Evolutionary conservation across 2,329 filamentous ascomycete species (phyloP).

Genomic region (Monilinia vaccinii-corymbosi): DNA sequence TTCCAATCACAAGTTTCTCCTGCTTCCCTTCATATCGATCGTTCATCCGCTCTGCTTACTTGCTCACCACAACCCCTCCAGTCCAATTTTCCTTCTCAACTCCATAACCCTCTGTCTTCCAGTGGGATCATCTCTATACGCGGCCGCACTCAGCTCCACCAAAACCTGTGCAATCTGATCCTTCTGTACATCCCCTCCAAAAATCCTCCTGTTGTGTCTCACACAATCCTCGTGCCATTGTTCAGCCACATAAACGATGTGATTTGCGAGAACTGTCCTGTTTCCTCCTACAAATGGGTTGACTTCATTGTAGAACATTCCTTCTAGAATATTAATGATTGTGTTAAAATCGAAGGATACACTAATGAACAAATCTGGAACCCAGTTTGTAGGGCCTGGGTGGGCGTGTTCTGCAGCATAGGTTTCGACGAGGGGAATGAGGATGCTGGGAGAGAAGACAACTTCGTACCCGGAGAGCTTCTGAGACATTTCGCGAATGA

Average conservation of each 20-base stretch:
- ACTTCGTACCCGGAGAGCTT: slow-evolving; percentile 56
- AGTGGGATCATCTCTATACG: slow-evolving; percentile 27
- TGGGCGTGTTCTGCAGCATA: slow-evolving; percentile 54
- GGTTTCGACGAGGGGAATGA: slow-evolving; percentile 53
- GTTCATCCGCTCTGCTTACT: background rate
- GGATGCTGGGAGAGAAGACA: slow-evolving; percentile 53
- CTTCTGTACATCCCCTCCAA: slow-evolving; percentile 51
- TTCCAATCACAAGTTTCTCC: background rate
- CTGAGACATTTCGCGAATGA: slow-evolving; percentile 56
- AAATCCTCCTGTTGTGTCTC: slow-evolving; percentile 43
- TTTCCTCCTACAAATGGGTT: slow-evolving; percentile 52
- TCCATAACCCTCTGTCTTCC: slow-evolving; percentile 33
- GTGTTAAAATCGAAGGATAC: slow-evolving; percentile 53
- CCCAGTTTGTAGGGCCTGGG: slow-evolving; percentile 34
- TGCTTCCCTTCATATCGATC: background rate
- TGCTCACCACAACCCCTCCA: background rate
- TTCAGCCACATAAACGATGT: slow-evolving; percentile 52
- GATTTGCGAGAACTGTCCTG: slow-evolving; percentile 46
- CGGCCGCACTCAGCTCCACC: background rate
- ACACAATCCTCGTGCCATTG: slow-evolving; percentile 52
- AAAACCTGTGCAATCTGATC: background rate
- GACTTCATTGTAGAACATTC: slow-evolving; percentile 59
- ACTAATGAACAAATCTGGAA: slow-evolving; percentile 54
- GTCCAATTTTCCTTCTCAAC: slow-evolving; percentile 32
- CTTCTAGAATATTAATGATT: slow-evolving; percentile 52